These are phyloP conservation scores for Fusarium domesticum DNA, from an alignment of 2,329 filamentous ascomycete species.

Conservation along the genomic window DNA sequence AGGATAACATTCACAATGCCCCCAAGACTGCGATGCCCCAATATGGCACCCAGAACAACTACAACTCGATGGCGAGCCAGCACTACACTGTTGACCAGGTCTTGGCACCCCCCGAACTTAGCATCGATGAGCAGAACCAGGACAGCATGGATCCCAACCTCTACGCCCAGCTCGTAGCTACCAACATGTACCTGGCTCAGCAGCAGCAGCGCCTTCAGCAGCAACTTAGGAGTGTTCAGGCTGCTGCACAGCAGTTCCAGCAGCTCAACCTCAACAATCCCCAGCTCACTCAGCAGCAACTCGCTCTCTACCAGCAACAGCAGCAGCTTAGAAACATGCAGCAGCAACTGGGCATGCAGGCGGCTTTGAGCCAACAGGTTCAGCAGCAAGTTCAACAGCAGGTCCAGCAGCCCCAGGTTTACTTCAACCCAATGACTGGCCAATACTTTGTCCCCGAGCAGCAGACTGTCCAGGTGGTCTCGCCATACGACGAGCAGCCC, in stretches of 20 bases:
- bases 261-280: slow-evolving; percentile 64
- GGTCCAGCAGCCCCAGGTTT: slow-evolving; percentile 66
- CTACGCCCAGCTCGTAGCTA: slow-evolving; percentile 85
- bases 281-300: slow-evolving; percentile 47
- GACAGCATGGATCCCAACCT: slow-evolving; percentile 79
- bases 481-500: slow-evolving; percentile 44
- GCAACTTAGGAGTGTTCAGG: slow-evolving; percentile 80
- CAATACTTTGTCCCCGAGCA: slow-evolving; percentile 78
- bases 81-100: slow-evolving; percentile 84
- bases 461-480: slow-evolving; percentile 40
- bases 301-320: slow-evolving; percentile 46
- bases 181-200: slow-evolving; percentile 87
- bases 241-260: slow-evolving; percentile 79
- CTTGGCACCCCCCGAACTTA: slow-evolving; percentile 76
- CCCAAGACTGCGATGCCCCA: slow-evolving; percentile 59
- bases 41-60: slow-evolving; percentile 38
- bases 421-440: slow-evolving; percentile 82
- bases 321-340: slow-evolving; percentile 41
- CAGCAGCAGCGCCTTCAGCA: slow-evolving; percentile 95
- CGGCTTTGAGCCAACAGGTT: slow-evolving; percentile 33
- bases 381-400: slow-evolving; percentile 44
- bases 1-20: slow-evolving; percentile 44
- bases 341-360: slow-evolving; percentile 39
- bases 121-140: slow-evolving; percentile 66
- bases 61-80: slow-evolving; percentile 37